Evolutionary conservation across 495 filamentous ascomycete genomes (phyloP).

Genomic region (Friedmanniomyces simplex): DNA sequence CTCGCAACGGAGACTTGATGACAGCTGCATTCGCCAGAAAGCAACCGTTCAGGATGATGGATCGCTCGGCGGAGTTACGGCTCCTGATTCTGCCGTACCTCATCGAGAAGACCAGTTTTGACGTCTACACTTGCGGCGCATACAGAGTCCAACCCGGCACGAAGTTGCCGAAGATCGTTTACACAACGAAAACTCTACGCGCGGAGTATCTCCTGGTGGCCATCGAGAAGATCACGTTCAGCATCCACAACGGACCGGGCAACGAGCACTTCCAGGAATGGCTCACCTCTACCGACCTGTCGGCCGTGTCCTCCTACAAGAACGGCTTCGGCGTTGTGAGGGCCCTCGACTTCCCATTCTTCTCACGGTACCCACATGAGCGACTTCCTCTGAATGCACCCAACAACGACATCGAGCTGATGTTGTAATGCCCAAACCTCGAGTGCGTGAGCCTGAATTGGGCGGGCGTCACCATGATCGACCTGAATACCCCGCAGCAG

Average conservation of each 20-base stretch:
- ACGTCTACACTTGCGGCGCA: too few species aligned
- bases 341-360: background rate
- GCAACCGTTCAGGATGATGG: too few species aligned
- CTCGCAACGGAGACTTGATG: too few species aligned
- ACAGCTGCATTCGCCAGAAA: too few species aligned
- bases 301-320: background rate
- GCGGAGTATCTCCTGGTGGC: background rate
- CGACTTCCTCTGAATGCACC: background rate
- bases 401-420: slow-evolving; percentile 2
- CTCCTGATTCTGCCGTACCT: too few species aligned
- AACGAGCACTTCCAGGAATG: background rate
- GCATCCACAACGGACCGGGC: background rate
- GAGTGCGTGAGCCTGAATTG: background rate
- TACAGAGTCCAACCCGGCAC: too few species aligned
- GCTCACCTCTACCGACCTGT: background rate
- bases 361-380: background rate
- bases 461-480: background rate
- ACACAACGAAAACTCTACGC: background rate
- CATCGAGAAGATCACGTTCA: background rate
- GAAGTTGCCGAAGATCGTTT: background rate
- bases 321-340: slow-evolving; percentile 2
- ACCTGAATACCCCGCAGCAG: too few species aligned
- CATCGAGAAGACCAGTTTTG: too few species aligned
- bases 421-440: background rate
- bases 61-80: too few species aligned